phyloP scores from a whole-genome alignment of 2,329 filamentous ascomycete genomes.

The Cladophialophora bantiana region DNA sequence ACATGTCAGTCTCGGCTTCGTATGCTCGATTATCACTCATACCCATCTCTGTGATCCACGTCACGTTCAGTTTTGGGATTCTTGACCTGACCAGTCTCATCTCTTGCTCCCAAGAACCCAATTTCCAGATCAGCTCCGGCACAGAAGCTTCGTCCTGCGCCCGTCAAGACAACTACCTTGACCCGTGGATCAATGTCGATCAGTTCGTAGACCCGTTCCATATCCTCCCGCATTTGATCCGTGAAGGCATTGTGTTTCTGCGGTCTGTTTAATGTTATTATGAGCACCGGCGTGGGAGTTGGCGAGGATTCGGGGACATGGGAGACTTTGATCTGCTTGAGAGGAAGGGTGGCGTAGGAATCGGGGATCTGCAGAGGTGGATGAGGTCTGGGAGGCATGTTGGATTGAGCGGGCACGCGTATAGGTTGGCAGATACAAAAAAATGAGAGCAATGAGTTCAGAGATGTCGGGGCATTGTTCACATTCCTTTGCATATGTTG shows the following conservation, averaged over 20 bases:
- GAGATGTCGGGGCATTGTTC: neutral
- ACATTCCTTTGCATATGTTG: neutral
- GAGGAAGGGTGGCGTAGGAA: slow-evolving; percentile 46
- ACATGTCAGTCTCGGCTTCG: slow-evolving; percentile 19
- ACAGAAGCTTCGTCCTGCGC: slow-evolving; percentile 63
- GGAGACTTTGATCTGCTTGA: slow-evolving; percentile 46
- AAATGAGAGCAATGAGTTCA: slow-evolving; percentile 1
- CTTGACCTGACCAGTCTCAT: slow-evolving; percentile 25
- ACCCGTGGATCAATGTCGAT: slow-evolving; percentile 64
- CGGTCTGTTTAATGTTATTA: slow-evolving; percentile 71
- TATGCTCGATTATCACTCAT: slow-evolving; percentile 5
- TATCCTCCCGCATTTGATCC: slow-evolving; percentile 66
- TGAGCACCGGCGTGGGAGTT: slow-evolving; percentile 66
- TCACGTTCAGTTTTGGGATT: slow-evolving; percentile 39
- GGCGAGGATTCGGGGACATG: slow-evolving; percentile 55
- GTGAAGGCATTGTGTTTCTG: slow-evolving; percentile 74
- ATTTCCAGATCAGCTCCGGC: slow-evolving; percentile 66
- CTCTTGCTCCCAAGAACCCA: slow-evolving; percentile 39
- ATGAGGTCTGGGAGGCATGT: slow-evolving; percentile 32
- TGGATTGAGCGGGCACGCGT: slow-evolving; percentile 3
- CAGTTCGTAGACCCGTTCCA: slow-evolving; percentile 61
- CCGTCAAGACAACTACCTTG: slow-evolving; percentile 62
- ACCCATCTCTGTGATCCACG: slow-evolving; percentile 42
- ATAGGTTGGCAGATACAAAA: neutral
- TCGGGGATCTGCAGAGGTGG: slow-evolving; percentile 41